These are phyloP conservation scores for Tetracentron sinense DNA, from an alignment of 164 flowering plant genomes.

Conservation along the genomic window DNA sequence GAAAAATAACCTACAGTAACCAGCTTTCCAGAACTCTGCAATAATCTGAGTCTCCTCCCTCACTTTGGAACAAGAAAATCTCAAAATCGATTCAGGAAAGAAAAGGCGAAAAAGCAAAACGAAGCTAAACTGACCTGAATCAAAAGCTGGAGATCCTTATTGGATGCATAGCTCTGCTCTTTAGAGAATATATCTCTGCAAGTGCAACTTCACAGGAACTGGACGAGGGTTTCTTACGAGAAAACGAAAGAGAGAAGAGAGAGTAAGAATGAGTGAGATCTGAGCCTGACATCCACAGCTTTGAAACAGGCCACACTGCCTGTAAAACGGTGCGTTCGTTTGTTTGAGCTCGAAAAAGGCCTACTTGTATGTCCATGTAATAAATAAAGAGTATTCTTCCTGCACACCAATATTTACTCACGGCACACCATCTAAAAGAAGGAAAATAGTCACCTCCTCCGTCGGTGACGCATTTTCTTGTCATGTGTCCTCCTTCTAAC, in stretches of 20 bases:
- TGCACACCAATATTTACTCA: no score
- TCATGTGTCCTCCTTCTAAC: no score
- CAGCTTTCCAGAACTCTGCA: conserved; percentile 4
- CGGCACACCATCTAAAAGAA: no score
- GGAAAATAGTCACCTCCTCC: no score
- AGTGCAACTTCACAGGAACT: conserved; percentile 44
- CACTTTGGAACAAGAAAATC: neutral
- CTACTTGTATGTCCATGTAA: conserved; percentile 10
- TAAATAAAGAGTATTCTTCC: no score
- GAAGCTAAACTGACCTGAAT: conserved; percentile 37
- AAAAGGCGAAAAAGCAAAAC: conserved; percentile 6
- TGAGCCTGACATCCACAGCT: neutral
- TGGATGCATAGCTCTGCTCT: conserved; percentile 15
- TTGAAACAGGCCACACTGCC: neutral
- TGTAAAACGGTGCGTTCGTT: neutral
- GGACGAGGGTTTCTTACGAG: conserved; percentile 38
- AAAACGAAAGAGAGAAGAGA: conserved; percentile 27
- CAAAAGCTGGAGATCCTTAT: conserved; percentile 36
- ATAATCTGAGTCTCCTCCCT: neutral
- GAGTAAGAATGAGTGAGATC: conserved; percentile 9
- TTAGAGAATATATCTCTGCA: conserved; percentile 31
- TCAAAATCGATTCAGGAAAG: neutral
- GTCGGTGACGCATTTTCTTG: no score
- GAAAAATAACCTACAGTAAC: neutral
- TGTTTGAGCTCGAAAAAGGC: conserved; percentile 14